These are phyloP conservation scores for Globisporangium mamillatum DNA, from an alignment of 352 stramenopile genomes.

Conservation along the genomic window DNA sequence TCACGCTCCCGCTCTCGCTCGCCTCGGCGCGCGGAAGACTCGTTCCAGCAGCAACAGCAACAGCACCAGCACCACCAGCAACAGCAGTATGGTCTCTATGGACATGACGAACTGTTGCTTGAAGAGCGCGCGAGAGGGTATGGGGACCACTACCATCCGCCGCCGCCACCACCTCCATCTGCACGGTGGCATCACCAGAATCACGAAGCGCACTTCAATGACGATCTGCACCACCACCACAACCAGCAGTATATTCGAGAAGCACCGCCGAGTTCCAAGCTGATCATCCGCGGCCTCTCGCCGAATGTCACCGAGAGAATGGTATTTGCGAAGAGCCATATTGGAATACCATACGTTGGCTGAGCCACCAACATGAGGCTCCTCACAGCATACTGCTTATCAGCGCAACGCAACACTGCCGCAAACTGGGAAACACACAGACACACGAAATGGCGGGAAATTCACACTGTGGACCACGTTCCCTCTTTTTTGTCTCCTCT, in stretches of 20 bases:
- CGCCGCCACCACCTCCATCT: not conserved
- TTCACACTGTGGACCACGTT: constrained; percentile 20
- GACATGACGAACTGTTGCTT: not conserved
- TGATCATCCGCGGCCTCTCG: constrained; percentile 60
- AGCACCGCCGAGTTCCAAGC: constrained; percentile 46
- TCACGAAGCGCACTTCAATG: not conserved
- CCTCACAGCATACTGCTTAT: not conserved
- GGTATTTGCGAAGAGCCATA: constrained; percentile 30
- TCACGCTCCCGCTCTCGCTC: constrained; percentile 11
- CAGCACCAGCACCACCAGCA: not conserved
- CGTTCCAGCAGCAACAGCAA: constrained; percentile 1
- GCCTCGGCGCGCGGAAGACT: not conserved
- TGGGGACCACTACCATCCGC: not conserved
- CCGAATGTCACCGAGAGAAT: constrained; percentile 58
- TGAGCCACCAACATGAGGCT: not conserved
- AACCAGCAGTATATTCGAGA: constrained; percentile 10
- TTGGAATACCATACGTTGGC: not conserved
- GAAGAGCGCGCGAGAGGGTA: not conserved
- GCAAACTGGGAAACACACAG: not conserved
- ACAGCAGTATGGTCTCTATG: not conserved
- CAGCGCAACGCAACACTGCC: not conserved
- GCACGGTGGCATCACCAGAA: not conserved
- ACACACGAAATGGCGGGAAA: constrained; percentile 7
- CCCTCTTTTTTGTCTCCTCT: not conserved
- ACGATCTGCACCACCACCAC: not conserved